Evolutionary conservation across 345 rosid genomes (phyloP).

Genomic region (Cochlearia excelsa): DNA sequence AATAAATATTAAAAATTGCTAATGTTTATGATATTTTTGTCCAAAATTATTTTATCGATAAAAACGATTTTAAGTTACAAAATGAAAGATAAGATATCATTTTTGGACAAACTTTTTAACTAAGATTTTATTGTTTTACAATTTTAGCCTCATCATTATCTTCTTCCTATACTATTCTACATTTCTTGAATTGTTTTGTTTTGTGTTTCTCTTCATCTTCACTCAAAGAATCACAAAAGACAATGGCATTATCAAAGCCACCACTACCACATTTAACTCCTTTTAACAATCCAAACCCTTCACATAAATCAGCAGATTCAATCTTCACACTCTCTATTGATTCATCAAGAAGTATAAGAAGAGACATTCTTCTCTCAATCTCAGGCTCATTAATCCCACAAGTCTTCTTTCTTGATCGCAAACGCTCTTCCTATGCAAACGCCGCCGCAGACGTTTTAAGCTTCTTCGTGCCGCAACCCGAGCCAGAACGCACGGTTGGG

Average conservation of each 20-base stretch:
- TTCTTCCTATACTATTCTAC: neutral
- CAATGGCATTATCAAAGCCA: slow-evolving; percentile 31
- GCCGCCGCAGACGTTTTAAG: slow-evolving; percentile 12
- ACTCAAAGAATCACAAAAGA: slow-evolving; percentile 8
- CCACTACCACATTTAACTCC: slow-evolving; percentile 3
- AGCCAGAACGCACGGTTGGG: slow-evolving; percentile 35
- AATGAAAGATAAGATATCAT: too few species aligned
- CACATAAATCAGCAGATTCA: slow-evolving; percentile 4
- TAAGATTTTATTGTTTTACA: neutral
- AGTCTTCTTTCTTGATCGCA: slow-evolving; percentile 5
- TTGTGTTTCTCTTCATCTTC: neutral
- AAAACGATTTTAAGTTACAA: too few species aligned
- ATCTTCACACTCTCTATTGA: slow-evolving; percentile 4
- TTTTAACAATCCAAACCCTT: slow-evolving; percentile 10
- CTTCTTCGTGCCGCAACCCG: slow-evolving; percentile 23
- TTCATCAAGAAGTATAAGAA: slow-evolving; percentile 21
- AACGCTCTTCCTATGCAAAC: slow-evolving; percentile 22
- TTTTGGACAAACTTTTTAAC: too few species aligned
- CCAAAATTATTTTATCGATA: too few species aligned
- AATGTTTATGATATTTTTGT: too few species aligned
- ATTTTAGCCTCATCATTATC: slow-evolving; percentile 18
- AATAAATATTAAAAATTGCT: too few species aligned
- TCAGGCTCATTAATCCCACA: slow-evolving; percentile 25
- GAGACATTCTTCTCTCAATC: slow-evolving; percentile 29
- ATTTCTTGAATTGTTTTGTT: neutral